Percentiles rank a stretch among this genome's conserved stretches.
phyloP scores from a whole-genome alignment of 2,329 filamentous ascomycete species.

The Sclerotinia sclerotiorum region DNA sequence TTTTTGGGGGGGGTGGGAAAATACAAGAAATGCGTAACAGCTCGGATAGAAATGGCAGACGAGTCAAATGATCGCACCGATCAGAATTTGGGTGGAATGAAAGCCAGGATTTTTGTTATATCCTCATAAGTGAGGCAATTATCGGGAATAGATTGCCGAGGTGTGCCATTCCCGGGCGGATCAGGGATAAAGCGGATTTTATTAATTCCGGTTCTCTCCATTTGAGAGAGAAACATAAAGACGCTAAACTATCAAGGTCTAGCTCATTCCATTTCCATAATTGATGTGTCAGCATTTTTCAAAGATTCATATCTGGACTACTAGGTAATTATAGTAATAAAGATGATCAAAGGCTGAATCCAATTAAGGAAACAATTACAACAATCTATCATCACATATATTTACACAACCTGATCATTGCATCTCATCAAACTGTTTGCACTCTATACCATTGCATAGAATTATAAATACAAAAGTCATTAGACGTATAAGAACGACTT shows the following conservation, averaged over 20 bases:
- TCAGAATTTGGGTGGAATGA: constrained; percentile 22
- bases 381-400: neutral
- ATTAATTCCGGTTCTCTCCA: constrained; percentile 15
- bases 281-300: constrained; percentile 21
- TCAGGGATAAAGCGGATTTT: constrained; percentile 3
- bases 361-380: neutral
- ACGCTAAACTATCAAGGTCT: neutral
- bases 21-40: constrained; percentile 21
- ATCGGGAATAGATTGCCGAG: neutral
- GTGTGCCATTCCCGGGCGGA: neutral
- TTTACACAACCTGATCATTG: neutral
- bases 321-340: neutral
- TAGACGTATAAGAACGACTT: neutral
- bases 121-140: constrained; percentile 16
- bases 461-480: neutral
- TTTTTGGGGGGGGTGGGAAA: neutral
- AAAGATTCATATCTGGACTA: neutral
- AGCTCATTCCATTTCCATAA: accelerated
- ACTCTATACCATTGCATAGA: neutral
- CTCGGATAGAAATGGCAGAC: constrained; percentile 18
- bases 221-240: neutral
- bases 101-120: neutral
- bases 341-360: constrained; percentile 12
- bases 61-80: constrained; percentile 23
- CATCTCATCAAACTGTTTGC: neutral